Conservation (phyloP, 345 rosid species). For the Kernera saxatilis region DNA sequence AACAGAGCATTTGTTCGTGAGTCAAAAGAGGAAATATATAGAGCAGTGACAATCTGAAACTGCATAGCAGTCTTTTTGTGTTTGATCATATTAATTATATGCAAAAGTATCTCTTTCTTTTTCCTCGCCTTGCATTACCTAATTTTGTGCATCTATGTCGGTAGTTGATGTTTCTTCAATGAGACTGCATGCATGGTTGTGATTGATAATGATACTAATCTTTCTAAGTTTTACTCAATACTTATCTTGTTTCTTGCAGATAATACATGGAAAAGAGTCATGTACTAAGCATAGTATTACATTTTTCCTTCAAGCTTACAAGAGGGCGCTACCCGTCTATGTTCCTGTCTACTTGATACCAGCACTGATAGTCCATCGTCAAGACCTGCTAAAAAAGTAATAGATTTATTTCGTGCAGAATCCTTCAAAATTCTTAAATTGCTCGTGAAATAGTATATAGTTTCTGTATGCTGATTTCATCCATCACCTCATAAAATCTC, state of each 20-base stretch:
- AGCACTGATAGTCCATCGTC: constrained; percentile 89
- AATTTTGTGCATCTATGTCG: not conserved
- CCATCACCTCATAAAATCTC: not conserved
- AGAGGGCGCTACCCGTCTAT: constrained; percentile 85
- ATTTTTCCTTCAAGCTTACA: constrained; percentile 72
- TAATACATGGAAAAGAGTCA: constrained; percentile 79
- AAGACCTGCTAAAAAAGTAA: constrained; percentile 74
- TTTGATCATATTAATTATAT: not conserved
- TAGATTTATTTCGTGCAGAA: not conserved
- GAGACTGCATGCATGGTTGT: not conserved
- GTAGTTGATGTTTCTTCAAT: not conserved
- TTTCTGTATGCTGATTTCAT: not conserved
- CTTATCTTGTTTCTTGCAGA: constrained; percentile 47
- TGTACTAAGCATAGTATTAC: constrained; percentile 59
- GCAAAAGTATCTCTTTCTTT: not conserved
- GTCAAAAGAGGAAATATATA: not conserved
- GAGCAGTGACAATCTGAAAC: not conserved
- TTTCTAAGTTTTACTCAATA: not conserved
- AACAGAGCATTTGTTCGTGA: not conserved
- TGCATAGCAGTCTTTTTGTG: not conserved
- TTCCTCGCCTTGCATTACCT: not conserved
- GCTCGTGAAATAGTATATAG: not conserved
- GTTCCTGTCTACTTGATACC: constrained; percentile 91
- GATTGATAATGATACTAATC: not conserved
- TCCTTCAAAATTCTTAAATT: no score